Evolutionary conservation across 148 eudicot species (phyloP).

Genomic region (Chenopodium suecicum): DNA sequence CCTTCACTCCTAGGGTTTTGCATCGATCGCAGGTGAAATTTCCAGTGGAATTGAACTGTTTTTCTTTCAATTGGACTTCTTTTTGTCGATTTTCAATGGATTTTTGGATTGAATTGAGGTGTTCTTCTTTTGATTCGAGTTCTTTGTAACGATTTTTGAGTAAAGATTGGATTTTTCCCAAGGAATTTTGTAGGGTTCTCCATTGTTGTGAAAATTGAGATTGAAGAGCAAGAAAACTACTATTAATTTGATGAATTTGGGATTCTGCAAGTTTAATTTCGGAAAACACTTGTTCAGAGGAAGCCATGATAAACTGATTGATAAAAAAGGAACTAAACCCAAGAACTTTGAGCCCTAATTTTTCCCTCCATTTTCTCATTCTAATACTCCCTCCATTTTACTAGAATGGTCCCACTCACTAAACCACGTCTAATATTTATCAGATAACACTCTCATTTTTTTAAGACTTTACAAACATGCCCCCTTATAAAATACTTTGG

Average conservation of each 20-base stretch:
- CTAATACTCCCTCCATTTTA: no score
- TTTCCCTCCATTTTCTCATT: no score
- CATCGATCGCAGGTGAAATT: constrained; percentile 4
- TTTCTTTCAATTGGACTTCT: not conserved
- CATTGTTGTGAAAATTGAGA: constrained; percentile 4
- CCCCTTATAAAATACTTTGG: no score
- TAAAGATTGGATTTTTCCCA: not conserved
- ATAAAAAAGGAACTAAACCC: no score
- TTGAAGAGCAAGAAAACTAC: not conserved
- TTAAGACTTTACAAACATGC: no score
- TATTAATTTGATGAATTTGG: not conserved
- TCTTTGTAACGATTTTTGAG: constrained; percentile 5
- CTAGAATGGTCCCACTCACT: no score
- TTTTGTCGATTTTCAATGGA: constrained; percentile 5
- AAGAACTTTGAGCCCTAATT: no score
- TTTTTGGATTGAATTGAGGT: not conserved
- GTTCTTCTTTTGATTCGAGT: constrained; percentile 1
- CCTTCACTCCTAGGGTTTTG: constrained; percentile 9
- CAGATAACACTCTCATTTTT: no score
- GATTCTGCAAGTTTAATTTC: constrained; percentile 10
- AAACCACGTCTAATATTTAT: no score
- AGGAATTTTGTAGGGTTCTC: not conserved
- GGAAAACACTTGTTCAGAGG: not conserved
- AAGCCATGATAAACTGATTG: not conserved
- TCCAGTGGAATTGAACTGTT: not conserved